Evolutionary conservation across 805 yeast genomes (phyloP).

Genomic region (Blastobotrys mokoenaii): DNA sequence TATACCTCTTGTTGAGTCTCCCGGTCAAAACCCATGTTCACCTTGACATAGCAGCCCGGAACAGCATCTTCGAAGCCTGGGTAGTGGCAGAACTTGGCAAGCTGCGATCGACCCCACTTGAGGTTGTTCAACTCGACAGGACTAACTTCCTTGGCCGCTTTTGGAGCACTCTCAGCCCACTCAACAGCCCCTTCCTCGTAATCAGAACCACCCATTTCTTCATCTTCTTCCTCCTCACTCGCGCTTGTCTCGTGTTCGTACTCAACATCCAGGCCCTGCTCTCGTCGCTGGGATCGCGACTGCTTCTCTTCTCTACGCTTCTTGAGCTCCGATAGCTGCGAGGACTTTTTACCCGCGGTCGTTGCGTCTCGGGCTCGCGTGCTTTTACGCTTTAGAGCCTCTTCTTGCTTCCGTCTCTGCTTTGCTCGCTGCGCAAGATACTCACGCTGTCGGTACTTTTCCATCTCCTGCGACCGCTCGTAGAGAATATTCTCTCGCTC

Average conservation of each 20-base stretch:
- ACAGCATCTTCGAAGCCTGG: slow-evolving; percentile 69
- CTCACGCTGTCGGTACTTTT: slow-evolving; percentile 74
- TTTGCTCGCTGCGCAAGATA: slow-evolving; percentile 74
- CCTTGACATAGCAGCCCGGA: slow-evolving; percentile 69
- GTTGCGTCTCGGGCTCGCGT: slow-evolving; percentile 20
- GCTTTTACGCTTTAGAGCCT: slow-evolving; percentile 20
- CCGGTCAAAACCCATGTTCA: slow-evolving; percentile 68
- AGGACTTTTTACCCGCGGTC: slow-evolving; percentile 19
- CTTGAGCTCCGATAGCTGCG: slow-evolving; percentile 59
- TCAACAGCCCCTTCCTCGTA: slow-evolving; percentile 42
- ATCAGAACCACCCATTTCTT: slow-evolving; percentile 31
- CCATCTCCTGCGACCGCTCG: slow-evolving; percentile 89
- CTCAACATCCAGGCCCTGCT: slow-evolving; percentile 11
- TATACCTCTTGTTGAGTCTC: slow-evolving; percentile 58
- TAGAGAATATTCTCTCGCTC: slow-evolving; percentile 85
- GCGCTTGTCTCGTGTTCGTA: slow-evolving; percentile 20
- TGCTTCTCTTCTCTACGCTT: slow-evolving; percentile 60
- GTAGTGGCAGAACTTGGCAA: slow-evolving; percentile 69
- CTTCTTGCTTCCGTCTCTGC: slow-evolving; percentile 27
- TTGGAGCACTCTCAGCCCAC: slow-evolving; percentile 37
- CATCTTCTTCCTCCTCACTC: slow-evolving; percentile 39
- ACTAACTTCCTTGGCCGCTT: slow-evolving; percentile 36
- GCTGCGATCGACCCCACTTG: slow-evolving; percentile 67
- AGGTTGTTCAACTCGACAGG: slow-evolving; percentile 62
- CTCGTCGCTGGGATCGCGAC: slow-evolving; percentile 7